Evolutionary conservation across 139 green algal species (phyloP), one percentile per base, ranked within the genome.

Genomic region (Desmodesmus armatus): DNA sequence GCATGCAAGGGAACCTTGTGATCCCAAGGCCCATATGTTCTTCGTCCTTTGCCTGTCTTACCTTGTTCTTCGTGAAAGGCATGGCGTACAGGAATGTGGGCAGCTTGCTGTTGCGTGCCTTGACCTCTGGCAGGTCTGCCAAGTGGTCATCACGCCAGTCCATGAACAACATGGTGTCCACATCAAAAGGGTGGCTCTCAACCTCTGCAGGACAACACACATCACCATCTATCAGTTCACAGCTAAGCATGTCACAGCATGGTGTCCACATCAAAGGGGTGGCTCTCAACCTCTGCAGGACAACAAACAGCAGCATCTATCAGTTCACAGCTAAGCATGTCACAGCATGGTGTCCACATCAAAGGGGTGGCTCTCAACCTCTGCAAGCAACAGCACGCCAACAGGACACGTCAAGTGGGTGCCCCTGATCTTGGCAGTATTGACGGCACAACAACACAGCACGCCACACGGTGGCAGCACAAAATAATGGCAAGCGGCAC

Each of bases 11-110:
- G 51, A 62, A 27, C 19, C 51, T 62, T 27, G 21, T 2, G 19
- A 62, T 62, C 21, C 17, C 1, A 62, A 2, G 51, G 33, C 1
- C 19, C 0, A 5, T 27, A 7, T 41, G 62, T 6, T 69, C 25
- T 31, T 37, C 4, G 1, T 43, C 9, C 17, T n/a, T 29, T 43
- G 31, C 9, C 40, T 78, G 27, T 35, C 17, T 29, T 33, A 84
- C 78, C 77, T 91, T 89, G 60, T 90, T 99, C n/a, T 93, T 86
- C 3, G 91, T 94, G 91, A 99, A 98, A 47, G 97, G 97, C 97
- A 99, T 99, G 51, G 93, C 97, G 80, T 99, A 99, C 77, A 99
- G 89, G 83, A 99, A 99, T 21, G 97, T 99, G 27, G 97, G 97
- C 41, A 98, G 84, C 84, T 90, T 87, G 25, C 80, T 58, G 43